Percentiles rank a stretch among this genome's conserved stretches.
phyloP scores from a whole-genome alignment of 352 stramenopile species.

The Detonula confervacea region DNA sequence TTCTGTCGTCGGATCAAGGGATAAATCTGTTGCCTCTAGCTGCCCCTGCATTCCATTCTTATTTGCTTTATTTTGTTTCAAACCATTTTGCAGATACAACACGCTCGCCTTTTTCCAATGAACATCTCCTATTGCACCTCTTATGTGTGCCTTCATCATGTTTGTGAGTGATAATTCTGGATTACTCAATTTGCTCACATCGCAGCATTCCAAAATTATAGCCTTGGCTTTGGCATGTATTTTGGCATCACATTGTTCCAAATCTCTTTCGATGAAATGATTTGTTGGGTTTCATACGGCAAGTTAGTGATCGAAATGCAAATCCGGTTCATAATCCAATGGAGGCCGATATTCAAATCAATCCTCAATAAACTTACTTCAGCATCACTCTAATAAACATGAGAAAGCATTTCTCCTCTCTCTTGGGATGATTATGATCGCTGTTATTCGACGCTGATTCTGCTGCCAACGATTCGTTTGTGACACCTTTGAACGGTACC shows the following conservation, averaged over 20 bases:
- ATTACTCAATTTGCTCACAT: slow-evolving; percentile 76
- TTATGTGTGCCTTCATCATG: slow-evolving; percentile 72
- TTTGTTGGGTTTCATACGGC: background rate
- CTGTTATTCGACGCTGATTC: too few relatives aligned
- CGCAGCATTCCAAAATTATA: slow-evolving; percentile 81
- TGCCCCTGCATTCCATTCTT: too few relatives aligned
- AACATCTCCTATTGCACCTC: slow-evolving; percentile 61
- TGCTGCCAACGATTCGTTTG: too few relatives aligned
- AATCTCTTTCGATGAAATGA: slow-evolving; percentile 37
- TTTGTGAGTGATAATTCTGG: slow-evolving; percentile 71
- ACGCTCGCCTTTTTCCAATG: slow-evolving; percentile 79
- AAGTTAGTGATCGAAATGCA: slow-evolving; percentile 1
- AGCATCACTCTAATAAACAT: slow-evolving; percentile 82
- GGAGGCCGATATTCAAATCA: background rate
- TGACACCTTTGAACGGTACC: too few relatives aligned
- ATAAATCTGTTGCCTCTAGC: too few relatives aligned
- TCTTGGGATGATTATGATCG: too few relatives aligned
- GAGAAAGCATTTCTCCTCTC: slow-evolving; percentile 69
- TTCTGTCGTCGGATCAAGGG: too few relatives aligned
- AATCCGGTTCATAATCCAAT: background rate
- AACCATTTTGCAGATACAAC: slow-evolving; percentile 72
- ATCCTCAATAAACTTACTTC: too few relatives aligned
- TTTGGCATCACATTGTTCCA: slow-evolving; percentile 74
- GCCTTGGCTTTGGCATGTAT: slow-evolving; percentile 69
- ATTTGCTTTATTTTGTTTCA: slow-evolving; percentile 41